Evolutionary conservation across 192 early-diverging fungal species (phyloP), one percentile per base, ranked within the genome.

Genomic region (Coemansia sp.): DNA sequence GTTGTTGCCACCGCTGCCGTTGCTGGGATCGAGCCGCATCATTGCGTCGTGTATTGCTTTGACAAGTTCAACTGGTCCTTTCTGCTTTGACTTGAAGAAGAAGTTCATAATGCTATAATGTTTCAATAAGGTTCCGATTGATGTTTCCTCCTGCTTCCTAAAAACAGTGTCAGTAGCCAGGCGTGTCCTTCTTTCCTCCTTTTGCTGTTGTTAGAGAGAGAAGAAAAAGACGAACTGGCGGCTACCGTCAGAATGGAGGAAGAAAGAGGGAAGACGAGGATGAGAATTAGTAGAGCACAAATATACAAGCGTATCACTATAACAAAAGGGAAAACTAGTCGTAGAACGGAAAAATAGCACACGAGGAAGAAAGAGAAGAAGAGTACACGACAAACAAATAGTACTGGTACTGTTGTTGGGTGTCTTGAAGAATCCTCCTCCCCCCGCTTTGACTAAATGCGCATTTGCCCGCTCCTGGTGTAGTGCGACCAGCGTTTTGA

Each of bases 61-160:
- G 65, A 95, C 96, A 64, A 98, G 77, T 76, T 98, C 96, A 57
- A 91, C 87, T 51, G 96, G 95, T 32, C 91, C 89, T 73, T 92
- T 93, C 82, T 85, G 87, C 79, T 90, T 92, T 61, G 88, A 64
- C 71, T 92, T 94, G 84, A 94, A 93, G 43, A 93, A 77, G 77
- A 91, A 91, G 58, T 83, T 87, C 90, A 91, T 91, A 75, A 69
- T 75, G 48, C 65, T 22, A 42, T 67, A 32, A 32, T 32, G 32
- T 51, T 25, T 54, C 20, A 54, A 32, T 54, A 54, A 54, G 19
- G 51, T 50, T 50, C 2, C 5, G 48, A 7, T 50, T 50, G 48
- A 9, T 50, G 16, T 50, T 54, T 22, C 7, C 22, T 54, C 22
- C 9, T 54, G 20, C 51, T 12, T 54, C 22, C 10, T 7, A 12